Evolutionary conservation across 2,329 filamentous ascomycete species (phyloP).

Genomic region (Colletotrichum plurivorum): DNA sequence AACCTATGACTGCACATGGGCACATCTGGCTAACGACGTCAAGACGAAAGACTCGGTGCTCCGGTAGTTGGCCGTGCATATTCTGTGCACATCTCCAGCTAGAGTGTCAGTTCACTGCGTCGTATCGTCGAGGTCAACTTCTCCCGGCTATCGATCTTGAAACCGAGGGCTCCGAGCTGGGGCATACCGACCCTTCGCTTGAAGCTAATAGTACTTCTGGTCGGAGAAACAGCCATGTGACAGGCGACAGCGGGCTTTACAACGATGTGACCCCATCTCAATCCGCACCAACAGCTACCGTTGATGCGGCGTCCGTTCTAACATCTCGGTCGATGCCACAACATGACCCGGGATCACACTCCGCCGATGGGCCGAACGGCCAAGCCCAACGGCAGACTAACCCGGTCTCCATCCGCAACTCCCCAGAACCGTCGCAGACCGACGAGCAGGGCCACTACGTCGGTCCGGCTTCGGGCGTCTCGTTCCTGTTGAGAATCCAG

Average conservation of each 20-base stretch:
- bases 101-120: constrained; percentile 44
- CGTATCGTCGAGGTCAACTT: constrained; percentile 42
- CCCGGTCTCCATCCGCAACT: constrained; percentile 26
- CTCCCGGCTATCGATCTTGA: constrained; percentile 45
- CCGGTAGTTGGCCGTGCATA: constrained; percentile 44
- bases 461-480: constrained; percentile 48
- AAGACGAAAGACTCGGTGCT: constrained; percentile 46
- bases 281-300: neutral
- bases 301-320: neutral
- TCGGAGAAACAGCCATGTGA: neutral
- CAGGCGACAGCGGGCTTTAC: neutral
- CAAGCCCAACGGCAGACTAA: neutral
- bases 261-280: neutral
- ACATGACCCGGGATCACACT: neutral
- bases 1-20: too few relatives aligned
- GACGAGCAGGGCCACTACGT: constrained; percentile 50
- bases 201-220: neutral
- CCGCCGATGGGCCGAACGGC: neutral
- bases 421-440: constrained; percentile 47
- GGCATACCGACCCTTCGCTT: neutral
- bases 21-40: neutral
- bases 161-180: neutral
- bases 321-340: neutral
- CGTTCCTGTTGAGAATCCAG: constrained; percentile 46
- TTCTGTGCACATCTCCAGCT: constrained; percentile 44